Evolutionary conservation across 441 rosid genomes (phyloP), one percentile per base, ranked within the genome.

Genomic region (Caryocar brasiliense): DNA sequence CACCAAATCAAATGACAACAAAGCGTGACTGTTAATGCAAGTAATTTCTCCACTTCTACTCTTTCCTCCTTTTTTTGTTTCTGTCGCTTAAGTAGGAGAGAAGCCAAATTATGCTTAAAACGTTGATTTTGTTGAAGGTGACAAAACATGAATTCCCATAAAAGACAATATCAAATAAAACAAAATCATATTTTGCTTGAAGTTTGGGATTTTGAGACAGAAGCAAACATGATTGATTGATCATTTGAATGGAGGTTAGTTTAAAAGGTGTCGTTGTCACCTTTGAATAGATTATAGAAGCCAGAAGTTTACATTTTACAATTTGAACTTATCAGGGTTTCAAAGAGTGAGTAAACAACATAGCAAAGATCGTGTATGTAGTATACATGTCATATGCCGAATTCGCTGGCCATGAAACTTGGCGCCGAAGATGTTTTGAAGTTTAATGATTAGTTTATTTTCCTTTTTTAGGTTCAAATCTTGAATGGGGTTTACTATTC

Each of bases 121-220:
- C n/a, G n/a, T n/a, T n/a, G n/a, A n/a, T n/a, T n/a, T n/a, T n/a
- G n/a, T n/a, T n/a, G n/a, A n/a, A n/a, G n/a, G n/a, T n/a, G n/a
- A n/a, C n/a, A n/a, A n/a, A n/a, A n/a, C n/a, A n/a, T n/a, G n/a
- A n/a, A n/a, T n/a, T n/a, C n/a, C n/a, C n/a, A n/a, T n/a, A n/a
- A n/a, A n/a, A n/a, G n/a, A n/a, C n/a, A n/a, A 22, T 6, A n/a
- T 20, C 10, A 52, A 2, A 25, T 2, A 25, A 17, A 27, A 25
- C 36, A 42, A 5, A 38, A 57, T 47, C 39, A 47, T 43, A 61
- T 57, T n/a, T 61, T 58, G 68, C 68, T 53, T 65, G n/a, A 55
- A 38, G 39, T 23, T 25, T 35, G 40, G 60, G 49, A 44, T 47
- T 49, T 40, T 50, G 48, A 59, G 54, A 23, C 22, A 12, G 18